Evolutionary conservation across 805 yeast species (phyloP), one percentile per base, ranked within the genome.

Genomic region (Saccharomycopsis babjevae): DNA sequence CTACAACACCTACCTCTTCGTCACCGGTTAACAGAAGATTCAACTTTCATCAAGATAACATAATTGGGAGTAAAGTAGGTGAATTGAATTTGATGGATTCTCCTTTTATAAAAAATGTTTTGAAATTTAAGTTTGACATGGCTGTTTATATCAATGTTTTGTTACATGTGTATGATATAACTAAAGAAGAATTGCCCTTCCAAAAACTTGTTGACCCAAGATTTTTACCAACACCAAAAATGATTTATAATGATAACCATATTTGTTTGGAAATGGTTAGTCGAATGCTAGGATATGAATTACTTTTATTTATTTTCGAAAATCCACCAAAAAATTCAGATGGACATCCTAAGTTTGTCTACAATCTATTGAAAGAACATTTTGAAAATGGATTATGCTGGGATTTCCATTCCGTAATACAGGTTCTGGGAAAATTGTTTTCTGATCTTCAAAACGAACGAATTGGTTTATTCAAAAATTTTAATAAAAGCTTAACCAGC

Each of bases 51-150:
- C 42, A 58, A 28, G 43, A 42, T 22, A 50, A 34, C 15, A 43
- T n/a, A 36, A 25, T 57, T 18, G 57, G 40, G 1, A 20, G 39
- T 10, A 55, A 61, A 28, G 43, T 58, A 40, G 57, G 56, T 15
- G 62, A 60, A 32, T 22, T 60, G 18, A 52, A 57, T 40, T 32
- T 62, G 20, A 54, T 62, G 50, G 64, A 59, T 13, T 57, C 61
- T 7, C 61, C 64, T 34, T 63, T 57, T 43, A 57, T 63, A 55
- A 63, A 63, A 39, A 61, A 60, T 43, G 63, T 61, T n/a, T 46
- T 63, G n/a, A 58, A 57, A 25, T 63, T 63, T 42, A 61, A 57
- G 25, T 63, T 61, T 54, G 64, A 63, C 25, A 61, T 58, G 59
- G 40, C 60, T 13, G 38, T 16, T 5, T 63, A 63, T 54, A 25